Evolutionary conservation across 2,329 filamentous ascomycete species (phyloP).

Genomic region (Neofusicoccum ribis): DNA sequence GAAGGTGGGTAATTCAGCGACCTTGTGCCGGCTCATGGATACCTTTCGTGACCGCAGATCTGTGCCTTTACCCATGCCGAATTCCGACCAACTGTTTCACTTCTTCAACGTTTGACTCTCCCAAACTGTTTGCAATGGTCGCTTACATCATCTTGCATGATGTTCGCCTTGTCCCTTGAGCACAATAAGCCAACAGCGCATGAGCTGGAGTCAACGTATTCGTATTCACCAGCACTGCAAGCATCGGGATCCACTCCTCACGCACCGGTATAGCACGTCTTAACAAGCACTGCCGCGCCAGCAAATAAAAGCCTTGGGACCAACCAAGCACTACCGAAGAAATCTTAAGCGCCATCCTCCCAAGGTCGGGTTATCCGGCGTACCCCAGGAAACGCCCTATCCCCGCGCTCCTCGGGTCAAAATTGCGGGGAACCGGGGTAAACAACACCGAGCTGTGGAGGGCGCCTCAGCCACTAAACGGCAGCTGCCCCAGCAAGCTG

Average conservation of each 20-base stretch:
- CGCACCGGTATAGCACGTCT: background rate
- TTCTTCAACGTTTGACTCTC: too few species aligned
- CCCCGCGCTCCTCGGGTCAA: constrained; percentile 6
- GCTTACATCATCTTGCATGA: too few species aligned
- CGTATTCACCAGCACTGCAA: background rate
- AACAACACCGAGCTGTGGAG: constrained; percentile 2
- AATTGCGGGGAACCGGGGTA: constrained; percentile 5
- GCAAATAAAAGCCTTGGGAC: background rate
- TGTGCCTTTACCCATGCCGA: too few species aligned
- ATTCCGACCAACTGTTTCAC: too few species aligned
- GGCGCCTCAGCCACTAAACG: background rate
- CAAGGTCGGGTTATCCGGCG: background rate
- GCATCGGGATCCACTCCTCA: too few species aligned
- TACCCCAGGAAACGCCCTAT: background rate
- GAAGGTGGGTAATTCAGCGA: too few species aligned
- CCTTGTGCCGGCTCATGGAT: too few species aligned
- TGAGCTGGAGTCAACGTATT: background rate
- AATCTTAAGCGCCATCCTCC: background rate
- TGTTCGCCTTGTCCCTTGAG: too few species aligned
- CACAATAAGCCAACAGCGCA: too few species aligned
- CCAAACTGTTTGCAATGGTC: too few species aligned
- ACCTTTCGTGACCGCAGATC: too few species aligned
- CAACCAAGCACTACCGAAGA: background rate
- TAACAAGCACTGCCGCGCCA: background rate
- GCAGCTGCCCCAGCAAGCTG: background rate